Conservation (phyloP, 345 rosid genomes). For the Dipteronia dyeriana region DNA sequence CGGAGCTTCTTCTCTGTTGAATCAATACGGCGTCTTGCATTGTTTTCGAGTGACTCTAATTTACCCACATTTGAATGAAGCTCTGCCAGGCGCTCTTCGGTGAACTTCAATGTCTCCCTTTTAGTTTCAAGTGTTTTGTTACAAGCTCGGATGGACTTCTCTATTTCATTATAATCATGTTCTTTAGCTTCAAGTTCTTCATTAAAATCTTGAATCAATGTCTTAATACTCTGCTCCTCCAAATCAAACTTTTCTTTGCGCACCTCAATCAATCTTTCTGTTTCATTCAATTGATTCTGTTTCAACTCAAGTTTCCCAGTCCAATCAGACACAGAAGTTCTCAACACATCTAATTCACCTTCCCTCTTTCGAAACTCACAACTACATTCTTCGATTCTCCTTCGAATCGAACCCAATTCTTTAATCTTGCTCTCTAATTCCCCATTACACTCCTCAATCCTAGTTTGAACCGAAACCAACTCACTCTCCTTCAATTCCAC, state of each 20-base stretch:
- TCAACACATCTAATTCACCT: too few relatives aligned
- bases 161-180: conserved; percentile 11
- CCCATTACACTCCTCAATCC: conserved; percentile 13
- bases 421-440: conserved; percentile 8
- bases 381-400: too few relatives aligned
- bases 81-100: conserved; percentile 18
- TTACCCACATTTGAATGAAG: conserved; percentile 21
- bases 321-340: too few relatives aligned
- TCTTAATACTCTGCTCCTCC: not conserved
- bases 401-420: not conserved
- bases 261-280: too few relatives aligned
- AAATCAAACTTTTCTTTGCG: conserved; percentile 10
- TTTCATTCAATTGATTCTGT: not conserved
- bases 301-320: conserved; percentile 16
- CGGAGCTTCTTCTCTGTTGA: conserved; percentile 21
- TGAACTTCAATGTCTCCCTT: not conserved
- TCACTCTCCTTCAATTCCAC: conserved; percentile 20
- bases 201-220: conserved; percentile 3
- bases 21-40: conserved; percentile 3
- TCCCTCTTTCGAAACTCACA: too few relatives aligned
- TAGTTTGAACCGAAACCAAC: conserved; percentile 7
- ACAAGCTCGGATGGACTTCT: not conserved
- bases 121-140: not conserved
- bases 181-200: conserved; percentile 14
- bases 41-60: conserved; percentile 16